Percentiles rank a stretch among this genome's conserved stretches.
These are phyloP conservation scores for Cercospora sp. DNA, from an alignment of 2,329 filamentous ascomycete species.

Conservation along the genomic window DNA sequence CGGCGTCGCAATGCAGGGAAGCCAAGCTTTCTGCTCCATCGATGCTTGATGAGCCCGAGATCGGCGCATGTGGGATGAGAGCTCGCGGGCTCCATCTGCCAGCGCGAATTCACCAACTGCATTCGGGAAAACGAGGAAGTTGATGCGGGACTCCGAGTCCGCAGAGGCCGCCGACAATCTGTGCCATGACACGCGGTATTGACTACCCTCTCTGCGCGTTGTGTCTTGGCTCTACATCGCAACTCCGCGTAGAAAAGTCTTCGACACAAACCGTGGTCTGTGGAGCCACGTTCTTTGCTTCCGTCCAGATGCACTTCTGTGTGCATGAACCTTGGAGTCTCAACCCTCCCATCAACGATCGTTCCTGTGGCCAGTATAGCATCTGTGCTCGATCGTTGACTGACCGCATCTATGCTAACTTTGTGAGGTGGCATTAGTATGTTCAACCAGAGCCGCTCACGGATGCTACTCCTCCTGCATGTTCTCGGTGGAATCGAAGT, in stretches of 20 bases:
- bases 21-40: conserved; percentile 7
- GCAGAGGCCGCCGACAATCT: background rate
- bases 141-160: background rate
- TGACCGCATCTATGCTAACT: background rate
- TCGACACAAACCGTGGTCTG: background rate
- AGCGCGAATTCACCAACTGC: background rate
- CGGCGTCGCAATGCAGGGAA: background rate
- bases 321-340: background rate
- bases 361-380: background rate
- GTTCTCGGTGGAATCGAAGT: conserved; percentile 50
- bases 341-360: background rate
- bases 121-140: background rate
- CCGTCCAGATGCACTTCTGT: background rate
- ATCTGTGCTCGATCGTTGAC: background rate
- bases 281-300: background rate
- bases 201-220: background rate
- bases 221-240: background rate
- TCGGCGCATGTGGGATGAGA: conserved; percentile 7
- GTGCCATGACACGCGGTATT: background rate
- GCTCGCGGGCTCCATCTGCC: background rate
- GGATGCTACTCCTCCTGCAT: conserved; percentile 39
- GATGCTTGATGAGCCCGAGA: background rate
- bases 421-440: background rate
- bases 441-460: background rate
- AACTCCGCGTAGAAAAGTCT: background rate